Evolutionary conservation across 768 basidiomycete genomes (phyloP), one percentile per base, ranked within the genome.

Genomic region (Tephrocybe rancida): DNA sequence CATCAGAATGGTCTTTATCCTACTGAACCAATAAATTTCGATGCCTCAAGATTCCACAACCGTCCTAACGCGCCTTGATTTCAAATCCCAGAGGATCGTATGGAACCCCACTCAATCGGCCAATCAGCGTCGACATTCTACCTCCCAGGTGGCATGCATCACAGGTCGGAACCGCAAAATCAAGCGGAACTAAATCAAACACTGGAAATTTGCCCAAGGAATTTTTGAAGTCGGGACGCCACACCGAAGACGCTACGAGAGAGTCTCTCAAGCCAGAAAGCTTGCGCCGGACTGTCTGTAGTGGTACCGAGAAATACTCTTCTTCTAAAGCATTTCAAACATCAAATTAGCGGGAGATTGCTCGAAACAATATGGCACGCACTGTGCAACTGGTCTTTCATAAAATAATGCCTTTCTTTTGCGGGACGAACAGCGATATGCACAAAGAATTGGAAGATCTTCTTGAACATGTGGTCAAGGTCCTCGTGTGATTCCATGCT

Each of bases 361-460:
- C 10, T 37, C 35, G 30, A 7, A 7, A 13, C 10, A 37, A 5
- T 37, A 5, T 16, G 35, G 35, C 44, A 64, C 70, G 51, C 52
- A 85, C 88, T 75, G 69, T 78, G 73, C 52, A 84, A 68, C 47
- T 74, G 75, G 19, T 72, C 59, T 55, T 80, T 65, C 80, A 89
- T 82, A 61, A 84, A 86, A 5, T 69, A 60, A 43, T 71, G 73
- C 18, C 90, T 76, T 42, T 84, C 74, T 3, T 66, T 68, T 16
- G 74, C 66, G 5, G 81, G 75, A 27, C 74, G 81, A 26, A 91
- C 84, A 32, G 88, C 88, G 37, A 95, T 72, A 59, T 94, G 86
- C 11, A 94, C 89, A 58, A 94, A 90, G 25, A 94, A 80, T 64
- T 96, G 93, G 59, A 91, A 93, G 39, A 94, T 78, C 34, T 88